Evolutionary conservation across 371 early-diverging fungal genomes (phyloP), one percentile per base, ranked within the genome.

Genomic region (Caulochytrium protostelioides): DNA sequence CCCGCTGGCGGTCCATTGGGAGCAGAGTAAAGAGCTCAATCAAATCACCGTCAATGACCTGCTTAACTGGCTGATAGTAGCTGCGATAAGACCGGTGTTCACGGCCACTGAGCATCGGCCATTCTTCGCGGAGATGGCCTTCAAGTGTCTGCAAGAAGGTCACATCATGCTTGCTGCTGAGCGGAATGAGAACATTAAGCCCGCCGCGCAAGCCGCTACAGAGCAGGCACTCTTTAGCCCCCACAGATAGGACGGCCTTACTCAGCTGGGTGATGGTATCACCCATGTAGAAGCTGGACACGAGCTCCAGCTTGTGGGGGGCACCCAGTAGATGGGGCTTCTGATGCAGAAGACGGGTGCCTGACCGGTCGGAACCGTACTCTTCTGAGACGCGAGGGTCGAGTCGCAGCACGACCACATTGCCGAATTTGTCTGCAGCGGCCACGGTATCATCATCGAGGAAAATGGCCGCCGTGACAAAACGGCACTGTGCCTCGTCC

Each of bases 351-450:
- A 82, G 58, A 32, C 75, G 68, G 37, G 72, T 76, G 7, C 84
- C 87, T 2, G 83, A 72, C 1, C 79, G 75, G 39, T 89, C 95
- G 24, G 81, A 79, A 31, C 87, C 87, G 22, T 89, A 50, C 35
- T 78, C 79, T 28, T 72, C 58, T 19, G 49, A 37, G 0, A 54
- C 49, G 12, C 63, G 61, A 14, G 47, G 41, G 0, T 85, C 75
- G 32, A 83, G 50, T 24, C 94, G 72, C 35, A 72, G 44, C 9
- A 83, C 74, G 42, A 70, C 74, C 22, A 97, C 54, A 41, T 83
- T 86, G 19, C 97, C 97, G 63, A 94, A 94, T 54, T 89, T 87
- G 65, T 97, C 97, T 8, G 81, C 90, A 16, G 72, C 80, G 1
- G 73, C 83, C 0, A 86, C 66, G 3, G 97, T 92, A 43, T 91